Evolutionary conservation across 192 early-diverging fungal species (phyloP).

Genomic region (Coemansia sp.): DNA sequence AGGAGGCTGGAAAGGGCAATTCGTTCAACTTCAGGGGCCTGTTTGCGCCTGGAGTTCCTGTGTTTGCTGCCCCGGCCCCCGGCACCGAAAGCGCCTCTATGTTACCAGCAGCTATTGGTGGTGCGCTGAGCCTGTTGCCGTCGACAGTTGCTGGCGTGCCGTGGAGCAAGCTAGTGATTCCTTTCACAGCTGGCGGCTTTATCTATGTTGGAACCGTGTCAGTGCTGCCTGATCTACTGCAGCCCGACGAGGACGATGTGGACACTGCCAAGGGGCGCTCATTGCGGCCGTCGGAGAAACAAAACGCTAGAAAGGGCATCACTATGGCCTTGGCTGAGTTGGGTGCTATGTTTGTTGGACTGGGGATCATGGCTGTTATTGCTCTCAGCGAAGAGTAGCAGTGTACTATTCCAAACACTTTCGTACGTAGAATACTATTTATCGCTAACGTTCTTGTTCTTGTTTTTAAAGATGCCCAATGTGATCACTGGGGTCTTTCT

Average conservation of each 20-base stretch:
- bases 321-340: slow-evolving; percentile 58
- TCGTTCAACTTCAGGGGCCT: slow-evolving; percentile 30
- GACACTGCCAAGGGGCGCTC: slow-evolving; percentile 20
- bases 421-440: not conserved
- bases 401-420: not conserved
- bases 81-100: not conserved
- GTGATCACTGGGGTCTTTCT: slow-evolving; percentile 19
- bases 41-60: slow-evolving; percentile 24
- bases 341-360: slow-evolving; percentile 67
- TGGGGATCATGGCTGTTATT: slow-evolving; percentile 75
- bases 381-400: slow-evolving; percentile 65
- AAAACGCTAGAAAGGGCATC: slow-evolving; percentile 19
- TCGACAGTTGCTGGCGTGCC: slow-evolving; percentile 58
- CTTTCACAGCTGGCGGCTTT: slow-evolving; percentile 85
- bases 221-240: slow-evolving; percentile 77
- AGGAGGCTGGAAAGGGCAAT: slow-evolving; percentile 60
- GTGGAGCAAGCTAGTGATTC: slow-evolving; percentile 79
- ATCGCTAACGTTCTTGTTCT: not conserved
- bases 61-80: slow-evolving; percentile 26
- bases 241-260: slow-evolving; percentile 57
- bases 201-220: slow-evolving; percentile 84
- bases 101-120: slow-evolving; percentile 19
- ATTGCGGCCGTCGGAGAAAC: slow-evolving; percentile 7
- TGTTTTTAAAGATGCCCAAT: slow-evolving; percentile 31
- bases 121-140: slow-evolving; percentile 30